Evolutionary conservation across 169 alveolate species (phyloP).

Genomic region (Plasmodium vivax): DNA sequence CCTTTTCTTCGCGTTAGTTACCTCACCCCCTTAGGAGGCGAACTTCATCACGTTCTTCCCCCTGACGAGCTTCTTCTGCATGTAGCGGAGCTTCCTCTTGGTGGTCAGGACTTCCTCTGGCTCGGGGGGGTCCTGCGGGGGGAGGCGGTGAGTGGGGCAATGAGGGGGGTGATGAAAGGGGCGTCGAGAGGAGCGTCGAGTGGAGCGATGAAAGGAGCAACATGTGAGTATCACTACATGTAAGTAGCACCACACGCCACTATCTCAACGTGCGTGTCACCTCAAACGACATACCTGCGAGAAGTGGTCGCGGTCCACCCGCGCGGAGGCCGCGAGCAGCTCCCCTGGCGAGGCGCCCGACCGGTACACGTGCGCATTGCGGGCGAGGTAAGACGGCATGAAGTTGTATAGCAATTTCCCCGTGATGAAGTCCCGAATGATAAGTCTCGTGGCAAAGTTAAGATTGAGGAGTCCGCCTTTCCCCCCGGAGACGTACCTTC

Average conservation of each 20-base stretch:
- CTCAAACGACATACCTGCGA: background rate
- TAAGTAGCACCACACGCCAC: background rate
- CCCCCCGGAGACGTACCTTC: slow-evolving; percentile 90
- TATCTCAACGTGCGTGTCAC: no score
- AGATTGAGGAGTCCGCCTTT: slow-evolving; percentile 96
- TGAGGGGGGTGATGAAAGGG: no score
- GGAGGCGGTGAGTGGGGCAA: background rate
- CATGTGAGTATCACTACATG: background rate
- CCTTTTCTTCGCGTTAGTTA: no score
- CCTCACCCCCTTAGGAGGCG: background rate
- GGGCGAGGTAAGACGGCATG: slow-evolving; percentile 70
- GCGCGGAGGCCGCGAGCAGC: background rate
- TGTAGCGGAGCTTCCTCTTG: slow-evolving; percentile 57
- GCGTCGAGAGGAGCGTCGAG: no score
- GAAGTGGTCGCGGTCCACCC: background rate
- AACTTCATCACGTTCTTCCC: slow-evolving; percentile 52
- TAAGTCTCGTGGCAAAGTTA: slow-evolving; percentile 94
- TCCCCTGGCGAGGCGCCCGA: background rate
- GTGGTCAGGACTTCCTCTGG: slow-evolving; percentile 24
- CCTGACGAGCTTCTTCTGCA: slow-evolving; percentile 43
- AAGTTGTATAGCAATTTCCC: slow-evolving; percentile 92
- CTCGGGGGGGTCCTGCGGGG: background rate
- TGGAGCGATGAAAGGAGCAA: background rate
- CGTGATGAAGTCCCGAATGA: slow-evolving; percentile 93
- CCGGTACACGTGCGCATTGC: background rate